Evolutionary conservation across 805 yeast species (phyloP).

Genomic region (Metschnikowia henanensis): DNA sequence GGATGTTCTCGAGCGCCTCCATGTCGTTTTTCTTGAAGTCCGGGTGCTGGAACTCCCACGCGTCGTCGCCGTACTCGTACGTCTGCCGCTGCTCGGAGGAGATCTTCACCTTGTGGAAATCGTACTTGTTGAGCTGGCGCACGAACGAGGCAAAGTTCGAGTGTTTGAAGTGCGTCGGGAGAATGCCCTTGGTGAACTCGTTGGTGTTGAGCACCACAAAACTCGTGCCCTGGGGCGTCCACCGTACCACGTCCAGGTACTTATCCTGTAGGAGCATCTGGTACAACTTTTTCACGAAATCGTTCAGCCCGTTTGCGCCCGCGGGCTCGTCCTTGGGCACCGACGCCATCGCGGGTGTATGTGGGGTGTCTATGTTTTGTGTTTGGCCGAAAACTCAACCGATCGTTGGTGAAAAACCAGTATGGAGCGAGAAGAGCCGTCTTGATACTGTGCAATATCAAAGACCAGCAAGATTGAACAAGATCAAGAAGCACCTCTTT

Average conservation of each 20-base stretch:
- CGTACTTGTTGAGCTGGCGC: conserved; percentile 93
- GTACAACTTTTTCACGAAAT: conserved; percentile 75
- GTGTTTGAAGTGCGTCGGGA: conserved; percentile 94
- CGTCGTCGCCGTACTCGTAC: conserved; percentile 56
- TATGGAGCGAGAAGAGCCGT: too few species aligned
- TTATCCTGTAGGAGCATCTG: conserved; percentile 82
- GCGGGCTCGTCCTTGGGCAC: conserved; percentile 12
- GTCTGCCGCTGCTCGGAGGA: conserved; percentile 56
- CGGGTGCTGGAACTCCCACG: conserved; percentile 96
- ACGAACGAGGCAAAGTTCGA: conserved; percentile 94
- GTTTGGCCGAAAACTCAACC: too few species aligned
- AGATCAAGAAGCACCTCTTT: too few species aligned
- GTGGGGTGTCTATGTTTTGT: too few species aligned
- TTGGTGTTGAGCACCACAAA: conserved; percentile 89
- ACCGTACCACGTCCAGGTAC: conserved; percentile 74
- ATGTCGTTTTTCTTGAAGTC: conserved; percentile 75
- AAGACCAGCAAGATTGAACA: too few species aligned
- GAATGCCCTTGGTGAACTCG: conserved; percentile 82
- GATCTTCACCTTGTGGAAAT: conserved; percentile 91
- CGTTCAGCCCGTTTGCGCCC: conserved; percentile 55
- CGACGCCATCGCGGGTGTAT: not conserved
- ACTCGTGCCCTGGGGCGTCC: conserved; percentile 85
- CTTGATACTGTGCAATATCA: too few species aligned
- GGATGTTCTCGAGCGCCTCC: conserved; percentile 82
- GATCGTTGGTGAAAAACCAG: too few species aligned